Evolutionary conservation across 179 eudicot genomes (phyloP), one percentile per base, ranked within the genome.

Genomic region (Spergularia azorica): DNA sequence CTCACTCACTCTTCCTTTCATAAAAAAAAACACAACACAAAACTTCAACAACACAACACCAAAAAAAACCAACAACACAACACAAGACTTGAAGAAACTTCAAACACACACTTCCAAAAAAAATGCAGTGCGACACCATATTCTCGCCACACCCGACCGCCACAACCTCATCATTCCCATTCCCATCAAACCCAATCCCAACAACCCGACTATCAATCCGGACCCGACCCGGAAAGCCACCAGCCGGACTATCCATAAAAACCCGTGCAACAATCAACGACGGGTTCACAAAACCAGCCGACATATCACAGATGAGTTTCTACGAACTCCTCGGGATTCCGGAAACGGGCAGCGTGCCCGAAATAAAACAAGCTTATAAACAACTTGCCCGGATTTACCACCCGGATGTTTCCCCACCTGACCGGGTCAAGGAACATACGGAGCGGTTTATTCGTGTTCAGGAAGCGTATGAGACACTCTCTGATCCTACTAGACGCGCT

Each of bases 321-420:
- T 94, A 90, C 72, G 90, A 89, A 32, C 90, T 90, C 21, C 80
- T 94, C 26, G 93, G 90, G 14, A 86, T 94, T 12, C 79, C 89
- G 0, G 75, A 83, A 70, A 80, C 86, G 9, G 92, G 81, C 3
- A 67, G 83, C 9, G 26, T 80, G 72, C 62, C 81, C 13, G 97
- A 94, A 63, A 90, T 94, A 48, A 94, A 94, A 60, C 92, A 86
- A 16, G 97, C 97, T 72, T 94, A 94, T 78, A 92, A 90, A 80
- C 91, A 88, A 26, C 73, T 92, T 39, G 97, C 97, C 2, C 73
- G 94, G 7, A 88, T 85, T 73, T 92, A 92, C 80, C 98, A 94
- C 86, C 98, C 98, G 46, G 98, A 94, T 60, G 94, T 94, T 11
- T 92, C 96, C 12, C 97, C 97, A 0, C 94, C 96, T 63, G 98